Percentiles rank a stretch among this genome's conserved stretches.
Evolutionary conservation across 2,329 filamentous ascomycete species (phyloP).

Genomic region (Catunica adiposa): DNA sequence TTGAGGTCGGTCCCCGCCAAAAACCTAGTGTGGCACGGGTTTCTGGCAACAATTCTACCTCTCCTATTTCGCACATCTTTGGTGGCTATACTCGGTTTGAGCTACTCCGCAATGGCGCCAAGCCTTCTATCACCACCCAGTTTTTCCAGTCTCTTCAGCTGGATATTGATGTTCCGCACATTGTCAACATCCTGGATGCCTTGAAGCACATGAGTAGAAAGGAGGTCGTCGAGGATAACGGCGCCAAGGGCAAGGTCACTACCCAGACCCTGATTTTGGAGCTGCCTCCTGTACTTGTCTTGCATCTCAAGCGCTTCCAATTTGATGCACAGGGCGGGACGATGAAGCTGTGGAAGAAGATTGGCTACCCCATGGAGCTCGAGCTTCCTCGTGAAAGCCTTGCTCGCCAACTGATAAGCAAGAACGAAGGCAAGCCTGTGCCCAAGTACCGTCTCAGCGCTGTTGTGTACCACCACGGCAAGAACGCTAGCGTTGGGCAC

Average conservation of each 20-base stretch:
- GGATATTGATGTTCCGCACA: slow-evolving; percentile 74
- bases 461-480: slow-evolving; percentile 94
- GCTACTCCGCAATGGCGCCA: slow-evolving; percentile 68
- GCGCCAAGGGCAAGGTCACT: slow-evolving; percentile 55
- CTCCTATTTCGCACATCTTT: slow-evolving; percentile 87
- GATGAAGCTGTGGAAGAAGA: slow-evolving; percentile 96
- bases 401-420: slow-evolving; percentile 56
- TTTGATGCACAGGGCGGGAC: slow-evolving; percentile 79
- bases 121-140: slow-evolving; percentile 81
- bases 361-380: slow-evolving; percentile 86
- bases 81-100: slow-evolving; percentile 83
- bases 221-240: slow-evolving; percentile 67
- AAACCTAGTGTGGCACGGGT: slow-evolving; percentile 73
- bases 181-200: slow-evolving; percentile 84
- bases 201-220: slow-evolving; percentile 68
- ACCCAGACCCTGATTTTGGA: slow-evolving; percentile 94
- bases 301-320: slow-evolving; percentile 94
- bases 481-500: slow-evolving; percentile 87
- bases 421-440: slow-evolving; percentile 47
- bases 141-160: slow-evolving; percentile 89
- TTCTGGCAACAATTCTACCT: slow-evolving; percentile 58
- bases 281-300: slow-evolving; percentile 75
- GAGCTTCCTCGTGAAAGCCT: slow-evolving; percentile 87
- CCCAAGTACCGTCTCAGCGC: slow-evolving; percentile 76
- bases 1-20: slow-evolving; percentile 87